Base-by-base conservation (phyloP, 1,284 basidiomycete genomes). In the Pascua sp. region DNA sequence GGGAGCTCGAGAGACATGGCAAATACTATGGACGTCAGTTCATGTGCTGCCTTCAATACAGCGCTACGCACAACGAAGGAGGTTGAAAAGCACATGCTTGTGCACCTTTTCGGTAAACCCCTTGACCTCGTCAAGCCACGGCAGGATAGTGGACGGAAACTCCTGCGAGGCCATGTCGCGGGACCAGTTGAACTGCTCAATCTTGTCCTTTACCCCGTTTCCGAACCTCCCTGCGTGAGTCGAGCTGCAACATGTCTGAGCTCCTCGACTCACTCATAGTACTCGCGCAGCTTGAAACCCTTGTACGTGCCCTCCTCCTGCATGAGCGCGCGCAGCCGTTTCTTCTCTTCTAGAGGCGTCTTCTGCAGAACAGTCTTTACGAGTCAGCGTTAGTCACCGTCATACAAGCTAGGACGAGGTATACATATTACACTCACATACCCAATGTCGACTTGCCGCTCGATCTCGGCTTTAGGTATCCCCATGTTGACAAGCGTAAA, bases 181-280 rank as follows among this genome's bases (percentile, higher is more conserved):
- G 13, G 54, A 42, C 65, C 63, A 64, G 51, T 67, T 67, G 53
- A 64, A 67, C 56, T 67, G 65, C 44, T 67, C 65, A 18, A 67
- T 67, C 49, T 63, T 56, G 49, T 67, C 65, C 47, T 60, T 67
- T 16, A 67, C 65, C 8, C 65, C 65, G 12, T 64, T 61, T 41
- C 62, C 60, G 56, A 66, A 64, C 18, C 62, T 61, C 36, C 42
- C 12, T 13, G 18, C 15, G 13, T 45, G 18, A 40, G 45, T 45
- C 52, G 10, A 17, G 17, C 5, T 7, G 18, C 7, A 18, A 47
- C 38, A 37, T 24, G 32, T 32, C 24, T 32, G 24, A 7, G 24
- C 24, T n/a, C n/a, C 4, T 32, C 24, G 17, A 53, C 62, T 55
- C 38, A 64, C 63, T 66, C 65, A 51, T 66, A 66, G 49, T 66